phyloP scores from a whole-genome alignment of 73 alveolate species.

The Paraurostyla sp. region DNA sequence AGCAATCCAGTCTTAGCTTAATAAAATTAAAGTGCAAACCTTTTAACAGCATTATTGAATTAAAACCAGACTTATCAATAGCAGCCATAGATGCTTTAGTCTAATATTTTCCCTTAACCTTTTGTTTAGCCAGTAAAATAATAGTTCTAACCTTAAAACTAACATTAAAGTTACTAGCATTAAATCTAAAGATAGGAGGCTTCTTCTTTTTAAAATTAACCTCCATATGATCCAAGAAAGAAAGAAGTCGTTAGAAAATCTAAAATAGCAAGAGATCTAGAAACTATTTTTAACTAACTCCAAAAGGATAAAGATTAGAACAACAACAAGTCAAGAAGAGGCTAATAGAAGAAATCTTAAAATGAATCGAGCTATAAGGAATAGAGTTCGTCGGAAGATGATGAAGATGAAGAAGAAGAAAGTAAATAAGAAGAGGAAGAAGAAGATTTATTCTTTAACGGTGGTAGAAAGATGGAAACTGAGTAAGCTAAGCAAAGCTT shows the following conservation, averaged over 20 bases:
- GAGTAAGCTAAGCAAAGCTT: slow-evolving; percentile 33
- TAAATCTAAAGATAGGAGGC: background rate
- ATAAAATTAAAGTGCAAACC: too few species aligned
- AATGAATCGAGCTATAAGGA: too few species aligned
- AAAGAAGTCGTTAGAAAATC: background rate
- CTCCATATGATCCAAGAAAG: slow-evolving; percentile 40
- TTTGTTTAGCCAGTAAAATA: too few species aligned
- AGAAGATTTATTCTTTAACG: slow-evolving; percentile 5
- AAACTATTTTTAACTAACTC: background rate
- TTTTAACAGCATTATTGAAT: too few species aligned
- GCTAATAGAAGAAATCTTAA: background rate
- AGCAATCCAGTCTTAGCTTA: too few species aligned
- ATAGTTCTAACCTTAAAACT: too few species aligned
- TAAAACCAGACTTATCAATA: too few species aligned
- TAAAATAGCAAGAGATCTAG: slow-evolving; percentile 3
- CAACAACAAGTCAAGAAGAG: background rate
- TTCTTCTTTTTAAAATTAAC: background rate
- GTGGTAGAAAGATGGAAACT: slow-evolving; percentile 2
- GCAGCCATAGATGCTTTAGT: too few species aligned
- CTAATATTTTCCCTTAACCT: too few species aligned
- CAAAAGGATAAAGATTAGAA: background rate
- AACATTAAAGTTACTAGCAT: background rate
- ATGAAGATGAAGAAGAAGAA: background rate
- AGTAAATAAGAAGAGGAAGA: background rate
- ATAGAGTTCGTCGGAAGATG: background rate